Conservation (phyloP, 2,329 filamentous ascomycete genomes). For the Fonsecaea multimorphosa region DNA sequence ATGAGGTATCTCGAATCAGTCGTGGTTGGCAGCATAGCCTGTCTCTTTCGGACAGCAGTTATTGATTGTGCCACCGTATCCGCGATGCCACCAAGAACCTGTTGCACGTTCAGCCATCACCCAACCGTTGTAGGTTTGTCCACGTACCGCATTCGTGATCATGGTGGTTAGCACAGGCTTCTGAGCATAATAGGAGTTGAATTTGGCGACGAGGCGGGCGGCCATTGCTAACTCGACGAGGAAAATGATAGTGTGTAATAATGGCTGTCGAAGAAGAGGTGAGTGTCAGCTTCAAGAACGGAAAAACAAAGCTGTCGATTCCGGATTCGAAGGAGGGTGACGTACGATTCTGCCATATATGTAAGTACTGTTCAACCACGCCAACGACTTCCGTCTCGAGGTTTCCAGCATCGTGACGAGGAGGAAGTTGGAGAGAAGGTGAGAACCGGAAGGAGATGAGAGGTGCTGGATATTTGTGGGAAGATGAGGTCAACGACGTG, state of each 20-base stretch:
- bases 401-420: constrained; percentile 49
- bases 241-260: constrained; percentile 84
- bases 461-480: constrained; percentile 25
- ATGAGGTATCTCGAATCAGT: constrained; percentile 62
- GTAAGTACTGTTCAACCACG: constrained; percentile 55
- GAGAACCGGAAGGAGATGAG: constrained; percentile 34
- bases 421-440: constrained; percentile 22
- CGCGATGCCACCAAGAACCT: constrained; percentile 63
- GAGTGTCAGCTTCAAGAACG: constrained; percentile 10
- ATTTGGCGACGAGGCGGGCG: constrained; percentile 80
- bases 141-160: constrained; percentile 88
- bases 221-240: constrained; percentile 87
- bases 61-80: constrained; percentile 95
- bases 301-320: neutral
- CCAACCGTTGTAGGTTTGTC: constrained; percentile 4
- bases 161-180: constrained; percentile 97
- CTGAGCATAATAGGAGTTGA: constrained; percentile 92
- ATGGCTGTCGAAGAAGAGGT: constrained; percentile 64
- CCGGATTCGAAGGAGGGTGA: constrained; percentile 3
- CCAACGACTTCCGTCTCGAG: constrained; percentile 50
- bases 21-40: constrained; percentile 58
- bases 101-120: constrained; percentile 16
- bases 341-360: constrained; percentile 46
- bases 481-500: constrained; percentile 28
- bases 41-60: constrained; percentile 71